Evolutionary conservation across 768 basidiomycete species (phyloP), one percentile per base, ranked within the genome.

Genomic region (Postia placenta): DNA sequence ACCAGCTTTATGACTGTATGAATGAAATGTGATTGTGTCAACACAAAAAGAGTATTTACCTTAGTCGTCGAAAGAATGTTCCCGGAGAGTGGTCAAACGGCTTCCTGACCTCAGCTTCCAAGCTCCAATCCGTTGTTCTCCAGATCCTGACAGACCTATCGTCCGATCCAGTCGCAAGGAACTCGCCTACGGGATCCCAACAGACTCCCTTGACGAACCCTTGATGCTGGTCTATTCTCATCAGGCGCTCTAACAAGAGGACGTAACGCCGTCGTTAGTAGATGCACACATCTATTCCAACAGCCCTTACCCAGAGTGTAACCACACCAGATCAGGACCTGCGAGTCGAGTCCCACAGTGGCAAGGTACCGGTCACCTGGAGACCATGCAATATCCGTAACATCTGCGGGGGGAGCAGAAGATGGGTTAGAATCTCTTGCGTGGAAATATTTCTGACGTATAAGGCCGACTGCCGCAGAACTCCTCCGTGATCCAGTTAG

Each of bases 181-280:
- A 97, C 67, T 97, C 89, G 40, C 96, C 96, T 2, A 94, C 95
- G 3, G 96, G 96, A 69, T 99, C 96, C 84, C 95, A 99, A 62
- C 92, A 94, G 43, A 99, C 91, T 50, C 96, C 96, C 68, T 99
- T 98, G 59, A 99, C 94, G 65, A 97, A 97, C 2, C 93, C 95
- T 60, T 91, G 84, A 61, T 98, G 96, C 50, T 81, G 81, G 50
- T 90, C 88, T 5, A 99, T 77, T 64, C 85, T 90, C 33, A 79
- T 74, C 48, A 97, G 64, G 11, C 87, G 84, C 57, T 94, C 94
- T 96, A 61, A 0, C 6, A 5, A 2, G 30, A 45, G 20, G 15
- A 25, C n/a, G 45, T 3, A 17, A 20, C 30, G 36, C 12, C 24
- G 11, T 25, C 5, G 11, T n/a, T 9, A 15, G 9, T 40, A n/a